Evolutionary conservation across 768 basidiomycete species (phyloP).

Genomic region (Russula sp.): DNA sequence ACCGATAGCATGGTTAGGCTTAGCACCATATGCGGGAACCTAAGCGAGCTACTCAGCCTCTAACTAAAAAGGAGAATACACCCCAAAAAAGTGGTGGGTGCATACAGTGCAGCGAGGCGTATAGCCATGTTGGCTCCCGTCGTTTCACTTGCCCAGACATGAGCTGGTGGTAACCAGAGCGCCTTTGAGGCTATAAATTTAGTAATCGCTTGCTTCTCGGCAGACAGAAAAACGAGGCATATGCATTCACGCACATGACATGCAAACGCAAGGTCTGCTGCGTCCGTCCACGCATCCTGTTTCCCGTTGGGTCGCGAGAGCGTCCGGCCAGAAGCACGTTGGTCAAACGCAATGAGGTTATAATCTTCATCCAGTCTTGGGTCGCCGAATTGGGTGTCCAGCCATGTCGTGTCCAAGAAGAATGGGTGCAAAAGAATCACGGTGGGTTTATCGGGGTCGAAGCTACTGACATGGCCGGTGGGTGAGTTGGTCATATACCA

Average conservation of each 20-base stretch:
- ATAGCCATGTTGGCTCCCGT: slow-evolving; percentile 25
- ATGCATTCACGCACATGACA: slow-evolving; percentile 17
- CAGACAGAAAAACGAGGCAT: not conserved
- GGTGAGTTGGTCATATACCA: slow-evolving; percentile 30
- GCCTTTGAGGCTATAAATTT: slow-evolving; percentile 11
- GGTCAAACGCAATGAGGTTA: slow-evolving; percentile 30
- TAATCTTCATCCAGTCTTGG: slow-evolving; percentile 26
- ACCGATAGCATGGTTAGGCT: slow-evolving; percentile 19
- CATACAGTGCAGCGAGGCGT: slow-evolving; percentile 26
- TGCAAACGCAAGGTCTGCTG: slow-evolving; percentile 29
- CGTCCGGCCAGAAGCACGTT: slow-evolving; percentile 26
- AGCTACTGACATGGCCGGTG: slow-evolving; percentile 24
- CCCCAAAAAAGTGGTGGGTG: not conserved
- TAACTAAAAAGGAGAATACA: not conserved
- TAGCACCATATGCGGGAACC: slow-evolving; percentile 23
- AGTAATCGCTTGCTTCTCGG: not conserved
- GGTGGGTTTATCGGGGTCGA: slow-evolving; percentile 27
- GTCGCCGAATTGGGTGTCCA: slow-evolving; percentile 27
- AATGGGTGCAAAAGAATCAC: slow-evolving; percentile 28
- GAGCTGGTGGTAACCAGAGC: slow-evolving; percentile 27
- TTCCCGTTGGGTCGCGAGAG: slow-evolving; percentile 23
- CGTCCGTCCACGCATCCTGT: slow-evolving; percentile 29
- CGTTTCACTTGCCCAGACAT: slow-evolving; percentile 29
- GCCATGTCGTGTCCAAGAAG: slow-evolving; percentile 29
- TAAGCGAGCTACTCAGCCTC: not conserved